phyloP scores from a whole-genome alignment of 1,284 basidiomycete genomes.

The Inonotus hispidus region DNA sequence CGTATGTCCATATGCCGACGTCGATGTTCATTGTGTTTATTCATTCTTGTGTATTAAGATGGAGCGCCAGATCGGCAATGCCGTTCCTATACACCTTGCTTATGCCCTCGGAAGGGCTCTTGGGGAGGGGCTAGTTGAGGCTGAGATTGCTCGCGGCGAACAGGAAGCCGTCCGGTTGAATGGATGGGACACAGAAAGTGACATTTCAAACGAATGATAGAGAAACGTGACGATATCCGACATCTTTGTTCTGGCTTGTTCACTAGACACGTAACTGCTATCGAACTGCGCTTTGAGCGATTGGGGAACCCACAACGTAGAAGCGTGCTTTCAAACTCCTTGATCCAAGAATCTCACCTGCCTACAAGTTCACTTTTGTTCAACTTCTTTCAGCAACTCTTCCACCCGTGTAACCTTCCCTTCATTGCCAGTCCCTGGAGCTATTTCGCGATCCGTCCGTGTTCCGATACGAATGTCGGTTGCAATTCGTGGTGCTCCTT shows the following conservation, averaged over 20 bases:
- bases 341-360: neutral
- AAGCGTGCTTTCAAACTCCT: too few species aligned
- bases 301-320: too few species aligned
- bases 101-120: constrained; percentile 55
- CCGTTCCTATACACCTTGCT: constrained; percentile 63
- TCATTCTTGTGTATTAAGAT: constrained; percentile 37
- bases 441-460: constrained; percentile 64
- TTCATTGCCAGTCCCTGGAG: constrained; percentile 66
- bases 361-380: constrained; percentile 20
- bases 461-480: constrained; percentile 94
- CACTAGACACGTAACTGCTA: neutral
- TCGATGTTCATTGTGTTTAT: neutral
- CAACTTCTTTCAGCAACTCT: constrained; percentile 51
- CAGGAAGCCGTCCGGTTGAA: neutral
- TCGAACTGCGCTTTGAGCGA: too few species aligned
- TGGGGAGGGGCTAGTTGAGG: constrained; percentile 41
- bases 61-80: constrained; percentile 68
- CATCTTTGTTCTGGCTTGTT: neutral
- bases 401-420: constrained; percentile 75
- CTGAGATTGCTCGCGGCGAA: constrained; percentile 30
- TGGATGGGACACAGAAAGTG: neutral
- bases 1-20: constrained; percentile 33
- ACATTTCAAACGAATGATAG: constrained; percentile 3
- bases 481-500: constrained; percentile 67
- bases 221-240: neutral